Percentiles rank a stretch among this genome's conserved stretches.
Conservation (phyloP, 148 eudicot genomes). For the Linanthus parryae region DNA sequence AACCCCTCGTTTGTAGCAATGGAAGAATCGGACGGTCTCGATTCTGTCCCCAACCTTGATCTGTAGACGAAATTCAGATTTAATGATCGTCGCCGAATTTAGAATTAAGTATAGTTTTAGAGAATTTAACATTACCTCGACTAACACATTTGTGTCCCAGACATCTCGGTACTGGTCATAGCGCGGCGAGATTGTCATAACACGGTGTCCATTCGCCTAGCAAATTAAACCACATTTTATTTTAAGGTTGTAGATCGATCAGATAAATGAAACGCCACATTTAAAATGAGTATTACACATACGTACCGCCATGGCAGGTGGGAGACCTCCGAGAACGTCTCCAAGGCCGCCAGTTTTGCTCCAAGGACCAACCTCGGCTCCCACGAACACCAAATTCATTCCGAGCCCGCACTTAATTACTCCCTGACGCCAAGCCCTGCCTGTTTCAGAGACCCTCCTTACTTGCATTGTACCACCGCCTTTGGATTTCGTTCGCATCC, state of each 20-base stretch:
- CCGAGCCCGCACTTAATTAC: slow-evolving; percentile 38
- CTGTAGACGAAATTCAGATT: slow-evolving; percentile 23
- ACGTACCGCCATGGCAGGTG: slow-evolving; percentile 96
- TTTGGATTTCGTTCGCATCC: not conserved
- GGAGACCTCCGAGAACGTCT: slow-evolving; percentile 93
- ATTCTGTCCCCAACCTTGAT: slow-evolving; percentile 42
- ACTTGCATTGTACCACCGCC: too few species aligned
- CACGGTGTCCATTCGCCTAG: slow-evolving; percentile 67
- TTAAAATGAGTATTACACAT: too few species aligned
- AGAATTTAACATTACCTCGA: slow-evolving; percentile 37
- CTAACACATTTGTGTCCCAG: slow-evolving; percentile 66
- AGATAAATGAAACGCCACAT: too few species aligned
- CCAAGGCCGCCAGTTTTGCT: slow-evolving; percentile 98
- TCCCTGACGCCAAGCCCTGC: too few species aligned
- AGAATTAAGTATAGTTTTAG: not conserved
- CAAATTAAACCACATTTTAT: too few species aligned
- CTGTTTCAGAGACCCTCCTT: too few species aligned
- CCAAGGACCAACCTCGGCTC: slow-evolving; percentile 88
- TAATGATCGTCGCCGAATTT: too few species aligned
- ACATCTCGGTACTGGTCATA: slow-evolving; percentile 87
- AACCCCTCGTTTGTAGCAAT: slow-evolving; percentile 59
- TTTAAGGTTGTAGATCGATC: too few species aligned
- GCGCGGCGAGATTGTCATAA: slow-evolving; percentile 78
- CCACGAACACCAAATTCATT: slow-evolving; percentile 62
- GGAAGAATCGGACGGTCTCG: slow-evolving; percentile 46